Evolutionary conservation across 129 eudicot genomes (phyloP).

Genomic region (Tagetes patula): DNA sequence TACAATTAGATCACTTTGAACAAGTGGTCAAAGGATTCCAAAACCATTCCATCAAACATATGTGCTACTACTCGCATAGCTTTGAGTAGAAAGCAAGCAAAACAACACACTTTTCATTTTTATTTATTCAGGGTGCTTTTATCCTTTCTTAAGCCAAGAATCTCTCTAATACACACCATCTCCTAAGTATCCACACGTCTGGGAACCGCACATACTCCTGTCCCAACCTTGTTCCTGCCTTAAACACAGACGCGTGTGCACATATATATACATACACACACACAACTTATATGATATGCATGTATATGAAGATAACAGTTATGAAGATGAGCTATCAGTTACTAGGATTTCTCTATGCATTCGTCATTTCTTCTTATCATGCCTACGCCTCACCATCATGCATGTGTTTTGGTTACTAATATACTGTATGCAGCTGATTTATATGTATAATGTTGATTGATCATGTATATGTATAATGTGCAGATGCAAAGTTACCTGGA

Average conservation of each 20-base stretch:
- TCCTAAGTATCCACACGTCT: conserved; percentile 29
- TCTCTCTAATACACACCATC: conserved; percentile 31
- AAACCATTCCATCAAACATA: neutral
- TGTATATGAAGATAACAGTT: conserved; percentile 2
- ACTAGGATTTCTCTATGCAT: conserved; percentile 23
- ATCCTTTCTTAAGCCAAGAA: conserved; percentile 48
- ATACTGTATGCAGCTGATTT: neutral
- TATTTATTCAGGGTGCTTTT: conserved; percentile 25
- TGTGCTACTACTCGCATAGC: conserved; percentile 10
- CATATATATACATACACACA: neutral
- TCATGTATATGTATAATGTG: conserved; percentile 16
- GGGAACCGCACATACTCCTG: conserved; percentile 25
- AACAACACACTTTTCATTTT: conserved; percentile 28
- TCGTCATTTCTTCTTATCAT: conserved; percentile 15
- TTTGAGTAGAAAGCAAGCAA: conserved; percentile 58
- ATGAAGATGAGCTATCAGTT: conserved; percentile 18
- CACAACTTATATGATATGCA: conserved; percentile 14
- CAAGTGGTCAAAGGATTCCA: conserved; percentile 9
- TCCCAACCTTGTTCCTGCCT: conserved; percentile 1
- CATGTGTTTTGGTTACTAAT: conserved; percentile 4
- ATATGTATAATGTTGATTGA: neutral
- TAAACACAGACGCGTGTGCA: neutral
- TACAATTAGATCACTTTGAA: neutral
- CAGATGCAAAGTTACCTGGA: conserved; percentile 52
- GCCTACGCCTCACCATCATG: conserved; percentile 20